Base-by-base conservation (phyloP, 495 filamentous ascomycete genomes). In the Amphirosellinia nigrospora region DNA sequence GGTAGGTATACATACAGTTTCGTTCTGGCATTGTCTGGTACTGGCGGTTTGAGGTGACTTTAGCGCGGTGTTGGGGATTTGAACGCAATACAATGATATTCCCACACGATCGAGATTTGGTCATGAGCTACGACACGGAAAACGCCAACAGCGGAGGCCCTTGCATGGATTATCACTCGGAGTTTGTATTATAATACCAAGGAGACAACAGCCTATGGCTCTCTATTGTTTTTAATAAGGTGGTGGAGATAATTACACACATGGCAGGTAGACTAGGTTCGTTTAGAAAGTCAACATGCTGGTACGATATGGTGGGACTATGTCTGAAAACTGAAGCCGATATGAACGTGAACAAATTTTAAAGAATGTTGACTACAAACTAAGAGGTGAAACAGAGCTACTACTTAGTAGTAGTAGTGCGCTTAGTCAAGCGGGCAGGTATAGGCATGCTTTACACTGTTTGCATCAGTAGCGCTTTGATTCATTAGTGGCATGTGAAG, bases 1-100 rank as follows among this genome's bases (percentile, higher is more conserved):
- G 78, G 83, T 84, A 84, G 76, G 82, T 84, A 83, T 77, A 71
- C 70, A 83, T 77, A 71, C 70, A 72, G 70, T 79, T 79, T 77
- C 68, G 70, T 80, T 81, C 77, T 81, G 78, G 74, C 73, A 77
- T 73, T 63, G 70, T 77, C 69, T 73, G 72, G 75, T 79, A 75
- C 78, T 75, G 75, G 75, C 71, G 36, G 71, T 78, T 75, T 79
- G 76, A 74, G 72, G 75, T 75, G 62, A 75, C 74, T 83, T 79
- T 56, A 82, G 82, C 81, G 74, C 72, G 83, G 83, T 74, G 82
- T 84, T 84, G 64, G 78, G 81, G 73, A 69, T 74, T 64, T 67
- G 71, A 41, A 66, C 53, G 68, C 68, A 64, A 72, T 70, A 64
- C 70, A 62, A 66, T 69, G 56, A 69, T 43, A 71, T 73, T 74